Evolutionary conservation across 805 yeast species (phyloP), one percentile per base, ranked within the genome.

Genomic region (Saccharomyces jurei): DNA sequence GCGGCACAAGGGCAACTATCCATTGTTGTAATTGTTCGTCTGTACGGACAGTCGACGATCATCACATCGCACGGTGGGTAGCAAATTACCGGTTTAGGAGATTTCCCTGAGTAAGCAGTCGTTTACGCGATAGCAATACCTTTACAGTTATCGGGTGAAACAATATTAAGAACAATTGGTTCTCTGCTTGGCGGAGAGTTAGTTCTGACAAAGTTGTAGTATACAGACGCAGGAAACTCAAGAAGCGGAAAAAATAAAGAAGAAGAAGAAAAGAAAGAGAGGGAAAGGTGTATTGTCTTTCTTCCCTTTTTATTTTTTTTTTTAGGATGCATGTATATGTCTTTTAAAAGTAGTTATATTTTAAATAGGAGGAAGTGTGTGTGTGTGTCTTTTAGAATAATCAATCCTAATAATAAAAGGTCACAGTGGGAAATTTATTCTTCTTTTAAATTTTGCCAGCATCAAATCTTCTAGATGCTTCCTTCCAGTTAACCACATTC

Each of bases 401-500:
- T 17, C 17, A 1, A 8, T n/a, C n/a, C n/a, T n/a, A n/a, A n/a
- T n/a, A 36, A 36, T 36, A 17, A n/a, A 17, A 8, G 11, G 25
- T 5, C 22, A 17, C 44, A 36, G 22, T 3, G 44, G 13, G 4
- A 14, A 14, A 31, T 31, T 31, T 10, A 11, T 31, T 13, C 36
- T 14, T 31, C 14, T 52, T 50, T 36, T 17, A 36, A 41, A 51
- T 52, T 29, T 54, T 52, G 17, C 60, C 51, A 13, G 60, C 76
- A 41, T 76, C 79, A 65, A 71, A 86, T 74, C 96, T 83, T 73
- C 75, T 77, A 65, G 83, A 89, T 53, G 96, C 97, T 73, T 85
- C 95, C 71, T 84, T 78, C 97, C 97, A 89, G 82, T 89, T 89
- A 73, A 90, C 81, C 48, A 89, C 96, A 66, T 87, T 86, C 97